A percentile compares a stretch with the other conserved stretches of the same genome.
Evolutionary conservation across 2,329 filamentous ascomycete genomes (phyloP).

Genomic region (Xylariales sp.): DNA sequence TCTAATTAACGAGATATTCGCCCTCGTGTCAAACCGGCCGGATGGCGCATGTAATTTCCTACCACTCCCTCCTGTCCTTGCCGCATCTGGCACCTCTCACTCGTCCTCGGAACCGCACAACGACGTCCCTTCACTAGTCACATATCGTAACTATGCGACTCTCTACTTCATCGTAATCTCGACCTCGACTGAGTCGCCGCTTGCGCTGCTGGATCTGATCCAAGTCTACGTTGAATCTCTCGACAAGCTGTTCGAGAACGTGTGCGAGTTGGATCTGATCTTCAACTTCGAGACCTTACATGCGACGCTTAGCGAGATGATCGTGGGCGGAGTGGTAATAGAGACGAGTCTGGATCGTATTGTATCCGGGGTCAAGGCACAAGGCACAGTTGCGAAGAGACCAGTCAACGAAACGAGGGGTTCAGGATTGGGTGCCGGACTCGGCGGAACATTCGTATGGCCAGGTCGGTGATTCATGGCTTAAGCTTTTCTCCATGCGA

Average conservation of each 20-base stretch:
- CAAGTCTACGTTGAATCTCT: conserved; percentile 97
- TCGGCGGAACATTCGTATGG: conserved; percentile 57
- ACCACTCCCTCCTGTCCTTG: conserved; percentile 65
- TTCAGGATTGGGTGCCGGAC: conserved; percentile 41
- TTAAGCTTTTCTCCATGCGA: no score
- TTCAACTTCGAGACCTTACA: conserved; percentile 99
- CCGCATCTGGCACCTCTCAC: conserved; percentile 57
- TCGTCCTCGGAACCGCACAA: conserved; percentile 67
- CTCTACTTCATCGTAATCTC: conserved; percentile 98
- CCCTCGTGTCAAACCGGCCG: conserved; percentile 86
- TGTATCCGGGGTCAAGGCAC: conserved; percentile 73
- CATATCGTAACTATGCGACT: conserved; percentile 96
- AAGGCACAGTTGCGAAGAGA: conserved; percentile 73
- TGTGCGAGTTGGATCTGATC: conserved; percentile 96
- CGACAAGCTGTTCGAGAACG: conserved; percentile 94
- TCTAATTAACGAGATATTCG: conserved; percentile 95
- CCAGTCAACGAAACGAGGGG: conserved; percentile 66
- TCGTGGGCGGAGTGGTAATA: conserved; percentile 89
- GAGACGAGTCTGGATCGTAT: conserved; percentile 89
- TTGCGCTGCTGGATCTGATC: conserved; percentile 92
- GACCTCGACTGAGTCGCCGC: conserved; percentile 90
- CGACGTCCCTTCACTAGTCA: conserved; percentile 90
- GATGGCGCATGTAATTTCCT: conserved; percentile 96
- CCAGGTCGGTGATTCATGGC: conserved; percentile 24
- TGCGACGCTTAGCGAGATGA: conserved; percentile 86